Evolutionary conservation across 148 eudicot genomes (phyloP).

Genomic region (Bassia scoparia): DNA sequence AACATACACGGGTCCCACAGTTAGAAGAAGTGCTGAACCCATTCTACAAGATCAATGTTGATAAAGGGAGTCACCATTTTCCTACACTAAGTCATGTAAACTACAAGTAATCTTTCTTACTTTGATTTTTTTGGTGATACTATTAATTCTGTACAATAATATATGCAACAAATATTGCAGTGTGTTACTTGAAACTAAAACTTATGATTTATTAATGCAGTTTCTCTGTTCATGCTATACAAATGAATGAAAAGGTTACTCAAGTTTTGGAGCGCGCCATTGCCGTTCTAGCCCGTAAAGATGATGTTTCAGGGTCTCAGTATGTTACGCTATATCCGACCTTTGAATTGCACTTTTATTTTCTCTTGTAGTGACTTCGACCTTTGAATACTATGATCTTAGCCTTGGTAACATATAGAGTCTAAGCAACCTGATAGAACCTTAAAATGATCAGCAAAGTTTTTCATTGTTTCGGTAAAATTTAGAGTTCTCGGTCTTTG

Average conservation of each 20-base stretch:
- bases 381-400: not conserved
- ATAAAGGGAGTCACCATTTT: slow-evolving; percentile 62
- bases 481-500: no score
- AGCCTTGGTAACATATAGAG: not conserved
- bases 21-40: slow-evolving; percentile 74
- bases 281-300: slow-evolving; percentile 69
- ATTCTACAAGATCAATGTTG: slow-evolving; percentile 69
- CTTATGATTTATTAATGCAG: slow-evolving; percentile 39
- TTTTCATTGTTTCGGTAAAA: no score
- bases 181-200: slow-evolving; percentile 9
- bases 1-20: slow-evolving; percentile 72
- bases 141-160: not conserved
- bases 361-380: not conserved
- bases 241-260: slow-evolving; percentile 83
- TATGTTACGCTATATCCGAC: slow-evolving; percentile 26
- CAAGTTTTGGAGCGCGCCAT: slow-evolving; percentile 82
- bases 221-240: slow-evolving; percentile 93
- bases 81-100: slow-evolving; percentile 77
- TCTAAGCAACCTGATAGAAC: not conserved
- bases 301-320: slow-evolving; percentile 54
- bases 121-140: slow-evolving; percentile 5
- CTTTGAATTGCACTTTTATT: not conserved
- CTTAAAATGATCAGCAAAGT: not conserved
- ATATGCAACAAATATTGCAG: not conserved
- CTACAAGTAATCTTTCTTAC: slow-evolving; percentile 59